Evolutionary conservation across 306 rosid species (phyloP), one percentile per base, ranked within the genome.

Genomic region (Arachis hypogaea): DNA sequence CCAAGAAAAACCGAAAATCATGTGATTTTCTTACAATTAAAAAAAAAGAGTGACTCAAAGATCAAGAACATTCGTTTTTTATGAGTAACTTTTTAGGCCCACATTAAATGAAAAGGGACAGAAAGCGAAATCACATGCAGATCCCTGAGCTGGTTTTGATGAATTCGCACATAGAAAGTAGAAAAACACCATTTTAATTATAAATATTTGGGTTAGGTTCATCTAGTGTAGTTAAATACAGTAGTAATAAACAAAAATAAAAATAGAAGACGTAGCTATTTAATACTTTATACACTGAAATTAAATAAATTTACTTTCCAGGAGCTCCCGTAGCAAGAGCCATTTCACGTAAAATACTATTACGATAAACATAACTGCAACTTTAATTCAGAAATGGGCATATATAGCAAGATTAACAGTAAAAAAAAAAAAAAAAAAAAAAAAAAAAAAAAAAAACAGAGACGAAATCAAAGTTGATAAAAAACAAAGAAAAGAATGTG

Each of bases 81-180:
- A 33, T 33, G 5, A 5, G 2, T 40, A 72, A 22, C 57, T 51
- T 16, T 42, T 11, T 38, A 7, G 6, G 58, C 41, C 30, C 7
- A 16, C 18, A 33, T 33, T 33, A 66, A 68, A 43, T 45, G 42
- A 14, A 43, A 12, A 38, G 59, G 50, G 54, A 49, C 36, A 51
- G 18, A 45, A 70, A 57, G 9, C 36, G 0, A 64, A 65, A 65
- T 59, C 76, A 78, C 72, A 46, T 54, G 78, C 80, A 61, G 2
- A 11, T 47, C 7, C 42, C 45, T 30, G 3, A 72, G 52, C 55
- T 22, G 9, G 57, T 42, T 42, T 29, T 14, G 3, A 30, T 7
- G 4, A 57, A 64, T 43, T 42, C 38, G 10, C 6, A 70, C 11
- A 7, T 14, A 22, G 11, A 69, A 1, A 22, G 28, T 22, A 22